Conservation (phyloP, 192 early-diverging fungal species). For the Entomortierella parvispora region DNA sequence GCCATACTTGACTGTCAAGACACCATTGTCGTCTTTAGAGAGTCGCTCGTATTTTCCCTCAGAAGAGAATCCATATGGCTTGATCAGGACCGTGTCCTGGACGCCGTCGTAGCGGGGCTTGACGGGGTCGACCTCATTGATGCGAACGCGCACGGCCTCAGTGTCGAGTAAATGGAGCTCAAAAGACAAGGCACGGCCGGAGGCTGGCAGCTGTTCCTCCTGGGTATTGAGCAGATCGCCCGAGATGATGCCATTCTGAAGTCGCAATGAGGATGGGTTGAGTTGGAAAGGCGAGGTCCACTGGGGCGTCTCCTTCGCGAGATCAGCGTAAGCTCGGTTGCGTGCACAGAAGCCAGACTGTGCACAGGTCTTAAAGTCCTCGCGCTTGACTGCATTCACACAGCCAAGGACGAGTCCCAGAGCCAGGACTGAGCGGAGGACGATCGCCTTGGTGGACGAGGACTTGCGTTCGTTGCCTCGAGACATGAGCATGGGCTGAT, state of each 20-base stretch:
- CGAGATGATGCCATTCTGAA: conserved; percentile 63
- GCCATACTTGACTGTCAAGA: conserved; percentile 58
- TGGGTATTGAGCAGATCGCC: conserved; percentile 67
- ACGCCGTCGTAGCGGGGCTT: conserved; percentile 77
- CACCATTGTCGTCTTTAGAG: conserved; percentile 17
- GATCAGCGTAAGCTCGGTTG: conserved; percentile 86
- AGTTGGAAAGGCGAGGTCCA: conserved; percentile 72
- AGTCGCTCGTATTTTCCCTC: conserved; percentile 16
- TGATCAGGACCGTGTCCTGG: conserved; percentile 62
- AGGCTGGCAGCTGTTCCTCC: conserved; percentile 19
- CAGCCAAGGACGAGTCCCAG: conserved; percentile 27
- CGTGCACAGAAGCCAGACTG: conserved; percentile 90
- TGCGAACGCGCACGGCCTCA: conserved; percentile 67
- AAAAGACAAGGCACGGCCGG: conserved; percentile 47
- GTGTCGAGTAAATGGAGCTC: conserved; percentile 65
- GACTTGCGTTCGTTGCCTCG: conserved; percentile 6
- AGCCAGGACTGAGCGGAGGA: conserved; percentile 41
- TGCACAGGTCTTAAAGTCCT: conserved; percentile 93
- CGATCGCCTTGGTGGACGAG: conserved; percentile 10
- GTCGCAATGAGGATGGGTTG: conserved; percentile 62
- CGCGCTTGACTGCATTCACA: conserved; percentile 69
- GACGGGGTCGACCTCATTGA: conserved; percentile 74
- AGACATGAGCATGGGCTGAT: not conserved
- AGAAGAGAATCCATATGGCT: conserved; percentile 32
- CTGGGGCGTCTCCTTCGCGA: conserved; percentile 28